Percentiles rank a stretch among this genome's conserved stretches.
These are phyloP conservation scores for Naematelia encephala DNA, from an alignment of 768 basidiomycete species.

Conservation along the genomic window DNA sequence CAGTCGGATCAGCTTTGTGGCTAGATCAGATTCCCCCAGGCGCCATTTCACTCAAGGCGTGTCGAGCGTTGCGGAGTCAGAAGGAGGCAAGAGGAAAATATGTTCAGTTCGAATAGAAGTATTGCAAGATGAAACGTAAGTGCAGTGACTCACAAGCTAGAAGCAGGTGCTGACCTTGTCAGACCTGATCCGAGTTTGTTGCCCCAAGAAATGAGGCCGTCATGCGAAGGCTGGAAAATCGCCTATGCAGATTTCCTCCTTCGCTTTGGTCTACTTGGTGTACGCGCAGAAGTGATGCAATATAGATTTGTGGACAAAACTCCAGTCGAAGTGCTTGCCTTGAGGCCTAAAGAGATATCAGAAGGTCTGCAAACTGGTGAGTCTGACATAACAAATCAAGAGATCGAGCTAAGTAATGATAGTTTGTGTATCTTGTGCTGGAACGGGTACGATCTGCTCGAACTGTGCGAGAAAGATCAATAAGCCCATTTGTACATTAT, in stretches of 20 bases:
- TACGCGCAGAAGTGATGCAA: constrained; percentile 25
- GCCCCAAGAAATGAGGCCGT: constrained; percentile 12
- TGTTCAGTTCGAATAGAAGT: constrained; percentile 29
- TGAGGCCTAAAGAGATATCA: background rate
- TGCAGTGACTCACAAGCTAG: background rate
- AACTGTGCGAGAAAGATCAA: constrained; percentile 21
- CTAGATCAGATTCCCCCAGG: background rate
- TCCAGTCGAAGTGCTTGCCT: constrained; percentile 3
- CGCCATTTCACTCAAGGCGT: constrained; percentile 2
- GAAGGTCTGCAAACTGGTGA: background rate
- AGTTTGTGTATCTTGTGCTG: constrained; percentile 25
- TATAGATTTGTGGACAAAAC: constrained; percentile 13
- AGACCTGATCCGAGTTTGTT: constrained; percentile 27
- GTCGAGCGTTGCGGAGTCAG: constrained; percentile 7
- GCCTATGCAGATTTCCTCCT: constrained; percentile 46
- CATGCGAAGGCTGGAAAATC: constrained; percentile 32
- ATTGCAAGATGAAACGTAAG: constrained; percentile 20
- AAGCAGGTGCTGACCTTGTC: constrained; percentile 1
- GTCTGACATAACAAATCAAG: background rate
- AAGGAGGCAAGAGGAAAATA: constrained; percentile 9
- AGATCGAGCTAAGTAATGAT: constrained; percentile 3
- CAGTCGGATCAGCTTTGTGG: constrained; percentile 5
- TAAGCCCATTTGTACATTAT: constrained; percentile 34
- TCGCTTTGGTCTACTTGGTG: constrained; percentile 28
- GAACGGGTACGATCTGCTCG: constrained; percentile 19